Evolutionary conservation across 1,139 yeast species (phyloP), one percentile per base, ranked within the genome.

Genomic region (Suhomyces panamericanus): DNA sequence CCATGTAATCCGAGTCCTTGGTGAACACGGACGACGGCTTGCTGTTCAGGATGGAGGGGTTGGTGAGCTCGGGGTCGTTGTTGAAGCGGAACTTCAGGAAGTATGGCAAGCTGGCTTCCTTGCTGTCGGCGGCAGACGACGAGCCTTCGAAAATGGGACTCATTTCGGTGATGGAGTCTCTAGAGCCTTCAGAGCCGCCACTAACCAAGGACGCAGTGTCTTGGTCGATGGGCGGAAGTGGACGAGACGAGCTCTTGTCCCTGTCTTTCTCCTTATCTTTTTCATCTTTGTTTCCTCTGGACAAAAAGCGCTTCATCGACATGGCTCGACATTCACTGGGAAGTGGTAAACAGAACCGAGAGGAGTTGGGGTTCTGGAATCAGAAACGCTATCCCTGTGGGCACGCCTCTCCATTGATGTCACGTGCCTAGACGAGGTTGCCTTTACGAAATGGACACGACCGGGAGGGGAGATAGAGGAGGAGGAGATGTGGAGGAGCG

Each of bases 1-100:
- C 65, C 16, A 50, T 49, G 16, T 52, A 48, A 24, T 57, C 60
- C 1, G 73, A 64, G 16, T 59, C 66, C 42, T 56, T 61, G 31
- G 73, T 65, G 41, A 58, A 51, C 31, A 66, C 46, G 1, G 72
- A 66, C 15, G 57, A 54, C 6, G 47, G 42, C 30, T 41, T 43
- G 35, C 15, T 34, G 41, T 33, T 37, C 62, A 59, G 63, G 38
- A 73, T 70, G 6, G 68, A 61, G 10, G 78, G 78, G 50, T 71
- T 72, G 51, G 70, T 70, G 44, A 73, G 60, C 41, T 51, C 54
- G 13, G 62, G 57, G 50, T 73, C 75, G 49, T 66, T 66, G 39
- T 55, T 56, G 44, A 68, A 60, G 29, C 46, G 47, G 42, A 54
- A 49, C 24, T 49, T 44, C 36, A 34, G 36, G n/a, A 24, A 24